Base-by-base conservation (phyloP, 345 rosid species). In the Streptanthus diversifolius region DNA sequence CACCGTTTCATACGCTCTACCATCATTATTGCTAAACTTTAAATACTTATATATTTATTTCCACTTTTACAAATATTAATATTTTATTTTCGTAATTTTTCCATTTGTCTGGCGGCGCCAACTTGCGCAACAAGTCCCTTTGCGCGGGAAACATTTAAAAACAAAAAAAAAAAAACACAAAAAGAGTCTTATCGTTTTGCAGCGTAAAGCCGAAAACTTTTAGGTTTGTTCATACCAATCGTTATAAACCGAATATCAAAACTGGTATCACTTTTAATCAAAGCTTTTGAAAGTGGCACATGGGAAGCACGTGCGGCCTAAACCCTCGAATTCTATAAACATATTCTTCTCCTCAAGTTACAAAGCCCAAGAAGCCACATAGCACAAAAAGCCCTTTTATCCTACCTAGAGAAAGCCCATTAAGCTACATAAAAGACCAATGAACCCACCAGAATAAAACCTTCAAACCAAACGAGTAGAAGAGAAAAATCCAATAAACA, bases 111-210 rank as follows among this genome's bases (percentile, higher is more conserved):
- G 70, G 44, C 71, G 68, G 80, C 76, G 80, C 61, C 68, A 77
- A 70, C 76, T 77, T 70, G 76, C 62, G 55, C 32, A 6, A 48
- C 80, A 77, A 77, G 80, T 71, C 72, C 60, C 48, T 77, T 64
- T 76, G 35, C 37, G 80, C 80, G 80, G 80, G 71, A 68, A 59
- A 39, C 2, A 1, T 0, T 10, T 9, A 0, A 30, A 27, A 5
- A 4, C 3, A 3, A 36, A 25, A 0, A 30, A 27, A 5, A 4
- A 29, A 3, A 36, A 25, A 43, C 7, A 18, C 5, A 12, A 71
- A 44, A 33, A 44, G 62, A 29, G 13, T 12, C 3, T 0, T 65
- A 11, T 18, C 57, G 32, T 73, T 73, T 73, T 65, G 39, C 17
- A 63, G 48, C 75, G 33, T 27, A 63, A 65, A 35, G 49, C 43